Percentiles rank a stretch among this genome's conserved stretches.
phyloP scores from a whole-genome alignment of 1,284 basidiomycete species.

The Heterobasidion parviporum region DNA sequence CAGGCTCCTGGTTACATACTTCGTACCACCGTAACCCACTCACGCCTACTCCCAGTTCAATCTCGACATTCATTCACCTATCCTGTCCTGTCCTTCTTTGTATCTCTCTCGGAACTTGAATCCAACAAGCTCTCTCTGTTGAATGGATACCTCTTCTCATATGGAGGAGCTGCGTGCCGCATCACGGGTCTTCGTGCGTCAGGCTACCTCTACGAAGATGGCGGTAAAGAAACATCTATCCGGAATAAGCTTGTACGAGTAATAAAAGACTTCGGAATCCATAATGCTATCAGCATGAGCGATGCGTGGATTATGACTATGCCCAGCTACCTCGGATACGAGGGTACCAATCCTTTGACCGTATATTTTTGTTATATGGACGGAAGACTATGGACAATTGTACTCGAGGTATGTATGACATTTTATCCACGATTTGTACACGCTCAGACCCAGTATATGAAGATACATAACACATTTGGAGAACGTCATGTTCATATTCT shows the following conservation, averaged over 20 bases:
- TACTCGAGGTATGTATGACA: slow-evolving; percentile 43
- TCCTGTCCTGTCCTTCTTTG: slow-evolving; percentile 51
- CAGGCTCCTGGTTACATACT: slow-evolving; percentile 23
- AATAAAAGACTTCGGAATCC: slow-evolving; percentile 24
- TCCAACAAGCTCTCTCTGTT: slow-evolving; percentile 37
- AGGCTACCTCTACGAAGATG: slow-evolving; percentile 35
- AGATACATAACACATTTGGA: slow-evolving; percentile 77
- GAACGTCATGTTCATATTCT: slow-evolving; percentile 62
- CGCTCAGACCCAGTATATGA: not conserved
- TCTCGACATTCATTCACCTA: slow-evolving; percentile 57
- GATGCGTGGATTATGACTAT: slow-evolving; percentile 71
- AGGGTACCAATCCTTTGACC: slow-evolving; percentile 71
- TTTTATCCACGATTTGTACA: not conserved
- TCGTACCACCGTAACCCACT: slow-evolving; percentile 46
- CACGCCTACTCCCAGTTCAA: slow-evolving; percentile 43
- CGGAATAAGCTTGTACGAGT: slow-evolving; percentile 31
- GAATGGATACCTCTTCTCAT: slow-evolving; percentile 45
- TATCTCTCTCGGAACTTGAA: slow-evolving; percentile 56
- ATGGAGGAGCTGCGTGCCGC: slow-evolving; percentile 33
- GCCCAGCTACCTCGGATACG: slow-evolving; percentile 61
- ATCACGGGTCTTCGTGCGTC: slow-evolving; percentile 39
- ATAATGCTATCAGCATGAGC: slow-evolving; percentile 21
- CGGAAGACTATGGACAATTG: slow-evolving; percentile 34
- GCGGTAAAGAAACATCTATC: slow-evolving; percentile 19
- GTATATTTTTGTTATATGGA: slow-evolving; percentile 62